Conservation (phyloP, 2,329 filamentous ascomycete species). For the Fusarium praegraminearum region DNA sequence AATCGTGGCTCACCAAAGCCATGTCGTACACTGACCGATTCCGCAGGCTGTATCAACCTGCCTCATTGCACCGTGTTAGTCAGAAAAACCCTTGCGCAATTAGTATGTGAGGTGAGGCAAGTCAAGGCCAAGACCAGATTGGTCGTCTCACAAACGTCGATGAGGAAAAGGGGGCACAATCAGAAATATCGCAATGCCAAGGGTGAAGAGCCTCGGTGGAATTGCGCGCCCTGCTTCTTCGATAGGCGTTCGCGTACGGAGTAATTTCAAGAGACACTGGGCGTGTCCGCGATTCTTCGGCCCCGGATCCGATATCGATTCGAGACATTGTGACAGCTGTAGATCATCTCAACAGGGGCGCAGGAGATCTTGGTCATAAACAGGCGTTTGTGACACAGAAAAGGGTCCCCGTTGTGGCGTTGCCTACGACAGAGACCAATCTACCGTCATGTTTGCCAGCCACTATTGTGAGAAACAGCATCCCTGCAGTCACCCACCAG, state of each 20-base stretch:
- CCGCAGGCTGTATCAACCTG: not conserved
- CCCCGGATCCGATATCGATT: constrained; percentile 17
- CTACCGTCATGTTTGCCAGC: constrained; percentile 13
- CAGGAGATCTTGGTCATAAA: constrained; percentile 24
- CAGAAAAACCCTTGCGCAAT: constrained; percentile 3
- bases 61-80: constrained; percentile 14
- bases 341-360: constrained; percentile 32
- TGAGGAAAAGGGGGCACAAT: constrained; percentile 6
- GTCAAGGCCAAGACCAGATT: not conserved
- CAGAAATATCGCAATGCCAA: not conserved
- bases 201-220: constrained; percentile 7
- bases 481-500: constrained; percentile 11
- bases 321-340: constrained; percentile 24
- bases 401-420: constrained; percentile 26
- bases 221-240: constrained; percentile 8
- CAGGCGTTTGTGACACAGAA: constrained; percentile 27
- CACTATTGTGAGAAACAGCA: constrained; percentile 14
- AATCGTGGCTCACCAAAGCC: not conserved
- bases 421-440: constrained; percentile 16
- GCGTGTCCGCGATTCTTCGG: constrained; percentile 40
- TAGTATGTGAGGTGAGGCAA: not conserved
- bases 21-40: not conserved
- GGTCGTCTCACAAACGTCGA: constrained; percentile 10
- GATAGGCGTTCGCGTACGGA: not conserved
- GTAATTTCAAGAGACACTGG: constrained; percentile 1